These are phyloP conservation scores for Yamadazyma blattariae DNA, from an alignment of 1,139 yeast species.

Conservation along the genomic window DNA sequence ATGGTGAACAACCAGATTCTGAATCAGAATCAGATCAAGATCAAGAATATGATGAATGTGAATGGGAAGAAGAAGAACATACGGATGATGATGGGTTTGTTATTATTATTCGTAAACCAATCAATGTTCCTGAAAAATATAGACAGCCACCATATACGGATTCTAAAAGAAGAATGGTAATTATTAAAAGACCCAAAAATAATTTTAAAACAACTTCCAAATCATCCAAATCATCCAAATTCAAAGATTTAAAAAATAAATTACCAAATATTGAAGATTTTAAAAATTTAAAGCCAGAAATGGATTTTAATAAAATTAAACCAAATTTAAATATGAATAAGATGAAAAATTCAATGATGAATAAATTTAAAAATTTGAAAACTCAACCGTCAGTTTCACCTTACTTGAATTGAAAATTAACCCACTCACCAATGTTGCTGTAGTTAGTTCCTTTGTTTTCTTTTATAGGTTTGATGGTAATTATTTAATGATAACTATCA, in stretches of 20 bases:
- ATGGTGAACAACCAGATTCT: not conserved
- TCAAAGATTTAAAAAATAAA: not conserved
- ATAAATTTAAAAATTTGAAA: constrained; percentile 1
- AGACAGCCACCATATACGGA: constrained; percentile 13
- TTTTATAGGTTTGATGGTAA: too few species aligned
- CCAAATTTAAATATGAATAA: too few species aligned
- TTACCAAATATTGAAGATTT: too few species aligned
- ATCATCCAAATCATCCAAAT: not conserved
- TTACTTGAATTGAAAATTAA: not conserved
- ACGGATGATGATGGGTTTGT: constrained; percentile 20
- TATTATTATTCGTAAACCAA: constrained; percentile 21
- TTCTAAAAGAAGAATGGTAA: constrained; percentile 15
- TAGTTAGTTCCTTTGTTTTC: too few species aligned
- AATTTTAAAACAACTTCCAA: not conserved
- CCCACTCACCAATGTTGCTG: too few species aligned
- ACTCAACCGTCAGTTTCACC: constrained; percentile 2
- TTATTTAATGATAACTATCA: too few species aligned
- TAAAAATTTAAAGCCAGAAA: not conserved
- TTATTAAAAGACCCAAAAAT: constrained; percentile 13
- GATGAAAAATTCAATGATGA: not conserved
- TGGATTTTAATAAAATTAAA: not conserved
- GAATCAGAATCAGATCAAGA: constrained; percentile 11
- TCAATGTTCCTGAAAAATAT: constrained; percentile 18
- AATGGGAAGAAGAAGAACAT: constrained; percentile 25
- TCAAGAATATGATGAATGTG: constrained; percentile 15